phyloP scores from a whole-genome alignment of 2,329 filamentous ascomycete genomes.

The Raffaelea ambrosiae region DNA sequence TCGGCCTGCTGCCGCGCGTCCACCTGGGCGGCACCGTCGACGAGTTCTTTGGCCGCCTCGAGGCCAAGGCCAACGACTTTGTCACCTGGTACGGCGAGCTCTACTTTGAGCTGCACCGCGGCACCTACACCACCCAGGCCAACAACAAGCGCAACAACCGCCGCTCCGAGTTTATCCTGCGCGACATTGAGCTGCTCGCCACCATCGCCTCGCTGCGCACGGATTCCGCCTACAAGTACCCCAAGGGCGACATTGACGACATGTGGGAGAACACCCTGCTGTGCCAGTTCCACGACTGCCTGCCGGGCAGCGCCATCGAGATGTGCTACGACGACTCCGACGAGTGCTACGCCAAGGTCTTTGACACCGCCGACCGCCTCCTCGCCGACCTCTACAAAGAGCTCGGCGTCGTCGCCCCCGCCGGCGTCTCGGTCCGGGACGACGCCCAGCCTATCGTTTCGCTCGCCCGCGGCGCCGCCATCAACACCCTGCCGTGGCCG shows the following conservation, averaged over 20 bases:
- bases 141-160: constrained; percentile 97
- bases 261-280: constrained; percentile 93
- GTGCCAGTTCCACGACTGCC: constrained; percentile 95
- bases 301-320: constrained; percentile 90
- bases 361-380: constrained; percentile 64
- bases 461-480: constrained; percentile 31
- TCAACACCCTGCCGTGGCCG: constrained; percentile 86
- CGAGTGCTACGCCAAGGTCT: constrained; percentile 76
- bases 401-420: constrained; percentile 56
- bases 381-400: constrained; percentile 60
- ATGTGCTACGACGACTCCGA: constrained; percentile 98
- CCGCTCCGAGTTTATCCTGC: constrained; percentile 72
- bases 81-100: constrained; percentile 97
- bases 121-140: constrained; percentile 93
- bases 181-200: constrained; percentile 80
- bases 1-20: constrained; percentile 74
- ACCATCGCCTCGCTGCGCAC: constrained; percentile 73
- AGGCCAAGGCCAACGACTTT: constrained; percentile 69
- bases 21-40: constrained; percentile 87
- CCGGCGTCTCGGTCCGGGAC: constrained; percentile 29
- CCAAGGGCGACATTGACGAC: constrained; percentile 84
- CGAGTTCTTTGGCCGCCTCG: constrained; percentile 81
- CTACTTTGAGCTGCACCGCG: constrained; percentile 95
- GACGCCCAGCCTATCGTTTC: not conserved
- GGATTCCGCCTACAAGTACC: constrained; percentile 67